These are phyloP conservation scores for Collybiopsis confluens DNA, from an alignment of 768 basidiomycete species.

Conservation along the genomic window DNA sequence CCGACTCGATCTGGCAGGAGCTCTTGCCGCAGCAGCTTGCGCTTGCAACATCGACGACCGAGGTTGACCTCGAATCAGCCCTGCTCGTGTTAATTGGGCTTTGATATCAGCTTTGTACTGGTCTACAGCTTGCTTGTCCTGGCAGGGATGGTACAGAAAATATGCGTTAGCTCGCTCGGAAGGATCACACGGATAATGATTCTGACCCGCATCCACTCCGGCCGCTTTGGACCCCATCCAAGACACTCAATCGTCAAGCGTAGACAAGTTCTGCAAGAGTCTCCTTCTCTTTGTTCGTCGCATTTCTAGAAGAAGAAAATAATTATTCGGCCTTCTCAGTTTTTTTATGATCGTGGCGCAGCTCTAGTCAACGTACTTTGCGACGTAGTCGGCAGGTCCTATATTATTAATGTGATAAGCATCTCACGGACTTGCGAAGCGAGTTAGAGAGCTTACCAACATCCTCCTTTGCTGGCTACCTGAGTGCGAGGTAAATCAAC, in stretches of 20 bases:
- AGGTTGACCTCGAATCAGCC: constrained; percentile 80
- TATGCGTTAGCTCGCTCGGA: too few relatives aligned
- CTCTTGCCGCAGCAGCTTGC: constrained; percentile 18
- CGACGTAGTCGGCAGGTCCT: constrained; percentile 84
- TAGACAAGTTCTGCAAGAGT: constrained; percentile 78
- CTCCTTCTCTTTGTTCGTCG: constrained; percentile 77
- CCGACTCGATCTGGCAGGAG: too few relatives aligned
- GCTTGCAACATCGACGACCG: constrained; percentile 49
- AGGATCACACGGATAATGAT: constrained; percentile 19
- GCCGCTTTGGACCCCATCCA: constrained; percentile 80
- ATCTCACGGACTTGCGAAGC: too few relatives aligned
- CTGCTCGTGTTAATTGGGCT: constrained; percentile 69
- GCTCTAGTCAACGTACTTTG: constrained; percentile 56
- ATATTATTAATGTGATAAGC: constrained; percentile 9
- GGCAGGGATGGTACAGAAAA: constrained; percentile 4
- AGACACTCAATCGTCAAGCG: constrained; percentile 79
- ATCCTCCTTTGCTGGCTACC: constrained; percentile 67
- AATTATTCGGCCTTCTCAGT: constrained; percentile 10
- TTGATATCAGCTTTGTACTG: constrained; percentile 83
- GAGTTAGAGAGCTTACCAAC: constrained; percentile 53
- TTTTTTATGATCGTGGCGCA: background rate
- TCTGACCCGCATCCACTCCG: constrained; percentile 89
- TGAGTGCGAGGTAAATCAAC: constrained; percentile 49
- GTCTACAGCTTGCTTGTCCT: constrained; percentile 83
- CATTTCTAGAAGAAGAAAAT: constrained; percentile 59